Percentiles rank a stretch among this genome's conserved stretches.
Conservation (phyloP, 306 rosid species). For the Prunus campanulata region DNA sequence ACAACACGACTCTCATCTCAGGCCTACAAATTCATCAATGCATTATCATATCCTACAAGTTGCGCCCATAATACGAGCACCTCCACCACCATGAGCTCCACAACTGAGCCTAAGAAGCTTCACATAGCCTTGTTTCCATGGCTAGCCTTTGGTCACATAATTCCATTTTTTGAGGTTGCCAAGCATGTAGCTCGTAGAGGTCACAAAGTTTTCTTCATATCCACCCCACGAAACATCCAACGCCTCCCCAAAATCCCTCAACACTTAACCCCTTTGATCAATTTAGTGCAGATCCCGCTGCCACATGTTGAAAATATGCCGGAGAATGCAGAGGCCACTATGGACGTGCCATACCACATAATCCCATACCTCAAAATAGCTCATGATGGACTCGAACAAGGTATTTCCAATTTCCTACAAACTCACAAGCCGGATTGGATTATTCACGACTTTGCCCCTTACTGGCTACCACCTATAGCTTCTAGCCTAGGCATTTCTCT, state of each 20-base stretch:
- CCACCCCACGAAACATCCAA: conserved; percentile 47
- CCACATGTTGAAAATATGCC: conserved; percentile 27
- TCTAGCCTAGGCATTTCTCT: conserved; percentile 13
- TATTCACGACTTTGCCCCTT: conserved; percentile 40
- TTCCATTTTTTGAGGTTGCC: conserved; percentile 37
- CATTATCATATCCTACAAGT: too few species aligned
- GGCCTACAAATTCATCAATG: too few species aligned
- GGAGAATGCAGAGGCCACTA: conserved; percentile 40
- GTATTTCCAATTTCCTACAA: conserved; percentile 29
- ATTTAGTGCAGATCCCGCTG: conserved; percentile 19
- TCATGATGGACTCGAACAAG: conserved; percentile 39
- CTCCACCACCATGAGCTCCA: too few species aligned
- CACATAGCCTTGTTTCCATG: conserved; percentile 48
- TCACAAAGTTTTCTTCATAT: conserved; percentile 38
- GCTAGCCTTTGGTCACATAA: conserved; percentile 48
- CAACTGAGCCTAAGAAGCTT: conserved; percentile 19
- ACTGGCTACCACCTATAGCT: conserved; percentile 24
- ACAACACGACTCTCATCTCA: too few species aligned
- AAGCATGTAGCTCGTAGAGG: conserved; percentile 45
- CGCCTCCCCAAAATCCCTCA: conserved; percentile 35
- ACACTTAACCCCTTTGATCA: conserved; percentile 15
- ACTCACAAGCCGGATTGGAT: conserved; percentile 47
- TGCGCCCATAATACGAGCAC: too few species aligned
- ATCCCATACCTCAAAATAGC: conserved; percentile 43
- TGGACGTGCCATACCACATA: conserved; percentile 39